Conservation (phyloP, 345 rosid genomes). For the Boechera divaricarpa region DNA sequence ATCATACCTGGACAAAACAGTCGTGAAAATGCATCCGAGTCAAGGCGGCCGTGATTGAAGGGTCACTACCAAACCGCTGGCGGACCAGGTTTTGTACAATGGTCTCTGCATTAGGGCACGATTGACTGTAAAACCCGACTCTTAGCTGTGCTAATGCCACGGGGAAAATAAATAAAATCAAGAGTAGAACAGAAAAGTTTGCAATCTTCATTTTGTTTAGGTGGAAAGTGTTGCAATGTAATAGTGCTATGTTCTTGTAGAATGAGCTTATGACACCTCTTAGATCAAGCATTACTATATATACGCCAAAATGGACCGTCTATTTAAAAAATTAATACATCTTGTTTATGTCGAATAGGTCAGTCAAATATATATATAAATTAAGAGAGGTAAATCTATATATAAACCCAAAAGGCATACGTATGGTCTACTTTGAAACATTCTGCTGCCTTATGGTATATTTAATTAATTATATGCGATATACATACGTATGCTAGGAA, state of each 20-base stretch:
- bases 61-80: slow-evolving; percentile 29
- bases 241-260: slow-evolving; percentile 17
- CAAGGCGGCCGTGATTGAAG: slow-evolving; percentile 40
- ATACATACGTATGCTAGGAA: background rate
- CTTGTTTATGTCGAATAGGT: slow-evolving; percentile 28
- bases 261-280: slow-evolving; percentile 24
- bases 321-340: background rate
- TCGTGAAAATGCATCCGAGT: slow-evolving; percentile 48
- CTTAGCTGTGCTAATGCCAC: slow-evolving; percentile 21
- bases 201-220: slow-evolving; percentile 26
- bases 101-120: slow-evolving; percentile 38
- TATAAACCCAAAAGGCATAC: slow-evolving; percentile 14
- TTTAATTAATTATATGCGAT: background rate
- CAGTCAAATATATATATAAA: slow-evolving; percentile 24
- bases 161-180: slow-evolving; percentile 19
- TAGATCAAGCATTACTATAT: slow-evolving; percentile 18
- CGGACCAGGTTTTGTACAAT: slow-evolving; percentile 28
- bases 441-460: slow-evolving; percentile 20
- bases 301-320: background rate
- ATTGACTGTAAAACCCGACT: slow-evolving; percentile 29
- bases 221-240: background rate
- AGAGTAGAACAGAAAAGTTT: slow-evolving; percentile 19
- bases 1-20: slow-evolving; percentile 41
- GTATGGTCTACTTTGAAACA: slow-evolving; percentile 38
- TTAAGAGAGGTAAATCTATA: background rate